Evolutionary conservation across 257 asterid genomes (phyloP).

Genomic region (Anisodus tanguticus): DNA sequence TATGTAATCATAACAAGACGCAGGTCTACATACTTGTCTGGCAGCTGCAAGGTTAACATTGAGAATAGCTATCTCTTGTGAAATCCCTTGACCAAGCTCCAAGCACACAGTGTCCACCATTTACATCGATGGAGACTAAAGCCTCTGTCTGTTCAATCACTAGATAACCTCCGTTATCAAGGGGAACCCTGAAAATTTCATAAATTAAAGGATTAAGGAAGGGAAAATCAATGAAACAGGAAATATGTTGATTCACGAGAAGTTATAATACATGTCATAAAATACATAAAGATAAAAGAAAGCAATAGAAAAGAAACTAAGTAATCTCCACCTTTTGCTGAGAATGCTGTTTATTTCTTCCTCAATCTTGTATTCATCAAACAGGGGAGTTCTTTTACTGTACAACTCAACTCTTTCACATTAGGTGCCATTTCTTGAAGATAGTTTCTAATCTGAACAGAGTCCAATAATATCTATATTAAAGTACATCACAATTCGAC

Average conservation of each 20-base stretch:
- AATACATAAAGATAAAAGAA: constrained; percentile 14
- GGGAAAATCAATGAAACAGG: not conserved
- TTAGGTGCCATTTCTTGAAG: constrained; percentile 92
- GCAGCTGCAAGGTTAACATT: constrained; percentile 96
- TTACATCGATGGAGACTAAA: constrained; percentile 91
- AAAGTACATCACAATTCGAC: not conserved
- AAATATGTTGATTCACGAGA: not conserved
- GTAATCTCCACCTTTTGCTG: constrained; percentile 74
- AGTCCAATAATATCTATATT: not conserved
- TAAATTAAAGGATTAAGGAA: constrained; percentile 25
- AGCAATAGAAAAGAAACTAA: constrained; percentile 19
- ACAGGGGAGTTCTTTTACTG: constrained; percentile 75
- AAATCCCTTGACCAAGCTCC: constrained; percentile 96
- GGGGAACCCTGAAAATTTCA: constrained; percentile 69
- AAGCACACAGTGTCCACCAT: constrained; percentile 96
- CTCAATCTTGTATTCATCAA: constrained; percentile 84
- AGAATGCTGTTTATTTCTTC: constrained; percentile 85
- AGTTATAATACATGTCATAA: not conserved
- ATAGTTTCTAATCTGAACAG: constrained; percentile 87
- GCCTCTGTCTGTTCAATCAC: constrained; percentile 99
- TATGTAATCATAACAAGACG: not conserved
- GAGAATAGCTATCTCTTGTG: constrained; percentile 90
- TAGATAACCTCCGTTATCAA: constrained; percentile 92
- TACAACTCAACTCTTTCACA: constrained; percentile 86
- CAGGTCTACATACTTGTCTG: constrained; percentile 66